A percentile compares a stretch with the other conserved stretches of the same genome.
phyloP scores from a whole-genome alignment of 176 grass and related monocot species.

The Panicum miliaceum region DNA sequence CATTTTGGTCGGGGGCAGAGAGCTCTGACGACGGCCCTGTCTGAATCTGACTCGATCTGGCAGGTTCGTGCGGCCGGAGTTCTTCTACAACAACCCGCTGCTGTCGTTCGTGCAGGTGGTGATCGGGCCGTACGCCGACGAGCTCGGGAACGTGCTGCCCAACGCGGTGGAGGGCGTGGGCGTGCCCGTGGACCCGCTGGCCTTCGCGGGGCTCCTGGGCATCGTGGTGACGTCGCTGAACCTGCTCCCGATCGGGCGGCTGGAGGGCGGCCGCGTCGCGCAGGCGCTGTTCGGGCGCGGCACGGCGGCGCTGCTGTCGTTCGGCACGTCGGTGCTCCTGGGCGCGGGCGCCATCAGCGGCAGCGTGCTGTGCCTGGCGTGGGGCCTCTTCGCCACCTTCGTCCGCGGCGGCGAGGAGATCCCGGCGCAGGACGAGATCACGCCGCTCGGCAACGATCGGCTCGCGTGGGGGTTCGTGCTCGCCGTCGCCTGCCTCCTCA shows the following conservation, averaged over 20 bases:
- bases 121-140: slow-evolving; percentile 93
- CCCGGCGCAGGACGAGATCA: slow-evolving; percentile 93
- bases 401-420: slow-evolving; percentile 91
- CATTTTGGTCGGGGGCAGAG: not conserved
- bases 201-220: slow-evolving; percentile 93
- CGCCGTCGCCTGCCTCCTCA: slow-evolving; percentile 76
- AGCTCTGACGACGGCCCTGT: not conserved
- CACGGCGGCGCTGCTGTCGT: slow-evolving; percentile 70
- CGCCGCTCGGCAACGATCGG: slow-evolving; percentile 65
- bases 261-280: slow-evolving; percentile 85
- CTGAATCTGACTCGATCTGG: not conserved
- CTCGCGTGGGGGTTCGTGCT: slow-evolving; percentile 73
- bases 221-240: slow-evolving; percentile 98
- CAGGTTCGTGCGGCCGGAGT: slow-evolving; percentile 89
- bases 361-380: slow-evolving; percentile 90
- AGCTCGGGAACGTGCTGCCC: slow-evolving; percentile 97
- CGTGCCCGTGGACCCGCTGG: slow-evolving; percentile 93
- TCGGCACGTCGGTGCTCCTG: slow-evolving; percentile 69
- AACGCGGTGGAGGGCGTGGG: slow-evolving; percentile 97
- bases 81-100: slow-evolving; percentile 99
- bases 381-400: slow-evolving; percentile 94
- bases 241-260: slow-evolving; percentile 79
- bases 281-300: slow-evolving; percentile 81
- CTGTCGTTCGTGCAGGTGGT: slow-evolving; percentile 94
- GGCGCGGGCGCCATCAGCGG: slow-evolving; percentile 69